Evolutionary conservation across 2,329 filamentous ascomycete species (phyloP).

Genomic region (Calonectria leucothoes): DNA sequence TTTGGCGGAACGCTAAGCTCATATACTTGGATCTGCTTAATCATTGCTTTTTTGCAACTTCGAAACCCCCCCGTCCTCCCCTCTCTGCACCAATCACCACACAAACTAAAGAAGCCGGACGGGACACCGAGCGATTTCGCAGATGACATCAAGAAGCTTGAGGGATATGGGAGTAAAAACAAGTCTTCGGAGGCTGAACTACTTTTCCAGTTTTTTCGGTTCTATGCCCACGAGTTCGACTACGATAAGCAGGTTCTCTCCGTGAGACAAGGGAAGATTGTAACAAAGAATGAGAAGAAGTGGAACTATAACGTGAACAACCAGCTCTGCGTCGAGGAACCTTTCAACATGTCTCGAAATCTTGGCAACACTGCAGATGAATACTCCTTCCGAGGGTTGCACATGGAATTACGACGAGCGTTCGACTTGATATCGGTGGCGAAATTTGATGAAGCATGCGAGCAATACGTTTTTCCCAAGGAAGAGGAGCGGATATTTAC

Average conservation of each 20-base stretch:
- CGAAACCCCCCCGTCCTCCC: conserved; percentile 87
- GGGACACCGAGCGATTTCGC: conserved; percentile 83
- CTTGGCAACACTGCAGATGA: conserved; percentile 97
- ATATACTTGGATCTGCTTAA: conserved; percentile 99
- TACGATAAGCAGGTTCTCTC: conserved; percentile 89
- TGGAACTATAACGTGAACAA: conserved; percentile 88
- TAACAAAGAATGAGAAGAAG: conserved; percentile 86
- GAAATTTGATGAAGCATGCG: conserved; percentile 85
- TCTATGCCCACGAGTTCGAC: conserved; percentile 93
- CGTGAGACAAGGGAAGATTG: conserved; percentile 81
- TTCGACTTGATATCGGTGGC: conserved; percentile 84
- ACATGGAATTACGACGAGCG: conserved; percentile 88
- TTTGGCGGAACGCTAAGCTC: conserved; percentile 96
- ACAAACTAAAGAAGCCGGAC: conserved; percentile 64
- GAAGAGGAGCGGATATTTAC: conserved; percentile 77
- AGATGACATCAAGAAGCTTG: conserved; percentile 82
- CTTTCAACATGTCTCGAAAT: conserved; percentile 91
- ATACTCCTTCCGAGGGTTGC: conserved; percentile 90
- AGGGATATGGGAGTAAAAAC: conserved; percentile 81
- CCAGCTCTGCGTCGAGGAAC: conserved; percentile 93
- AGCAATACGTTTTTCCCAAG: conserved; percentile 88
- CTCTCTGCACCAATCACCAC: conserved; percentile 78
- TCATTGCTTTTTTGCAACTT: conserved; percentile 94
- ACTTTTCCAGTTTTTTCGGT: conserved; percentile 95
- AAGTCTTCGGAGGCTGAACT: conserved; percentile 85